A percentile compares a stretch with the other conserved stretches of the same genome.
These are phyloP conservation scores for Talaromyces islandicus DNA, from an alignment of 2,329 filamentous ascomycete genomes.

Conservation along the genomic window DNA sequence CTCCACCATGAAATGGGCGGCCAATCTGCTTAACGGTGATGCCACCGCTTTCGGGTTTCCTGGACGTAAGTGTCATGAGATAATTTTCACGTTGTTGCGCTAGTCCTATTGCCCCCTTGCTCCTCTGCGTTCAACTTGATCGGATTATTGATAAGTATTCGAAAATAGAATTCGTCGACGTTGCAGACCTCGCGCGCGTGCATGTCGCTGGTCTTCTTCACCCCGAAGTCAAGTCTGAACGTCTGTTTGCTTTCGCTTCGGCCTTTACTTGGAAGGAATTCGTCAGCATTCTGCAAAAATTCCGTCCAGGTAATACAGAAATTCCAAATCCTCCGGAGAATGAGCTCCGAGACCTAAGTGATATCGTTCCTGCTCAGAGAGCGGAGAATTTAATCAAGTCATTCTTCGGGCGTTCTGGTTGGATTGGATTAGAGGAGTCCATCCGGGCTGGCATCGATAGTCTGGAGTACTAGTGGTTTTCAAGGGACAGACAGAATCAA, in stretches of 20 bases:
- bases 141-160: background rate
- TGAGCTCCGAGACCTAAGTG: constrained; percentile 19
- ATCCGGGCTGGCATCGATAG: constrained; percentile 6
- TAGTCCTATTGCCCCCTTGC: background rate
- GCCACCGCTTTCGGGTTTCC: background rate
- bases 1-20: constrained; percentile 3
- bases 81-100: background rate
- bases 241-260: constrained; percentile 49
- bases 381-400: constrained; percentile 23
- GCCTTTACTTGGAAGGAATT: constrained; percentile 42
- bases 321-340: constrained; percentile 25
- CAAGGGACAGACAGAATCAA: background rate
- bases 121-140: background rate
- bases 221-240: constrained; percentile 39
- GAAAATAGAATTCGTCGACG: constrained; percentile 38
- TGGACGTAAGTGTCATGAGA: background rate
- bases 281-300: constrained; percentile 31
- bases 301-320: constrained; percentile 31
- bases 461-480: background rate
- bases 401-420: constrained; percentile 22
- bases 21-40: constrained; percentile 2
- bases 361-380: constrained; percentile 17
- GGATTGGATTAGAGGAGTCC: constrained; percentile 22
- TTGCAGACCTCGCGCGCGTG: constrained; percentile 43
- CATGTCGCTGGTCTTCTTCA: constrained; percentile 49